A percentile compares a stretch with the other conserved stretches of the same genome.
These are phyloP conservation scores for Xylaria flabelliformis DNA, from an alignment of 495 filamentous ascomycete species.

Conservation along the genomic window DNA sequence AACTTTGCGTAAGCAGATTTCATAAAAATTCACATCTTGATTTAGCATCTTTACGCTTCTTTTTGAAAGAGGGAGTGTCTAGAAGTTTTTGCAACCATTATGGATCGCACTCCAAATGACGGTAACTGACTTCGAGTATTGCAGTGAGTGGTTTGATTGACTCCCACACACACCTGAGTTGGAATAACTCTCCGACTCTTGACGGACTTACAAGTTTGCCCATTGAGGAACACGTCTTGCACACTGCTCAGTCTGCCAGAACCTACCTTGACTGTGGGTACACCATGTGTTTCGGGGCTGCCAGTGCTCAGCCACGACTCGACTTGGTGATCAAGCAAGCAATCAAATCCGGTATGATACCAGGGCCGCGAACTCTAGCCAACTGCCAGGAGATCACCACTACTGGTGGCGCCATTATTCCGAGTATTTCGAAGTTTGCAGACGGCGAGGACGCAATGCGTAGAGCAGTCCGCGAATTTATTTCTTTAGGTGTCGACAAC, in stretches of 20 bases:
- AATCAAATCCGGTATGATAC: constrained; percentile 61
- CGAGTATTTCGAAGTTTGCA: constrained; percentile 57
- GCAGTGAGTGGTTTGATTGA: constrained; percentile 54
- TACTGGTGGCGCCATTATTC: constrained; percentile 52
- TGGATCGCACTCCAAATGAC: too few relatives aligned
- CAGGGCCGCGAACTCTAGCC: constrained; percentile 56
- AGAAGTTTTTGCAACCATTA: too few relatives aligned
- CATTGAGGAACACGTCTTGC: constrained; percentile 57
- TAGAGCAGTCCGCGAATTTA: constrained; percentile 52
- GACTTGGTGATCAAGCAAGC: constrained; percentile 60
- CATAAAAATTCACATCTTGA: too few relatives aligned
- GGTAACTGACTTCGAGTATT: too few relatives aligned
- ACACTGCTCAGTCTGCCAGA: constrained; percentile 51
- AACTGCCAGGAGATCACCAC: constrained; percentile 58
- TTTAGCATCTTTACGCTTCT: too few relatives aligned
- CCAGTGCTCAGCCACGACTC: constrained; percentile 56
- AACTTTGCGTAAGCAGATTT: constrained; percentile 41
- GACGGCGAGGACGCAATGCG: constrained; percentile 55
- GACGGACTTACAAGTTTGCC: constrained; percentile 35
- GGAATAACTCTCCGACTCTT: constrained; percentile 43
- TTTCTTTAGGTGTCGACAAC: constrained; percentile 56
- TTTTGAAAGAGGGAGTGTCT: too few relatives aligned
- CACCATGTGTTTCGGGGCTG: constrained; percentile 49
- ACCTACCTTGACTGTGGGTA: constrained; percentile 53
- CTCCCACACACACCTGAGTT: constrained; percentile 58